phyloP scores from a whole-genome alignment of 257 asterid species.

The Sherardia arvensis region DNA sequence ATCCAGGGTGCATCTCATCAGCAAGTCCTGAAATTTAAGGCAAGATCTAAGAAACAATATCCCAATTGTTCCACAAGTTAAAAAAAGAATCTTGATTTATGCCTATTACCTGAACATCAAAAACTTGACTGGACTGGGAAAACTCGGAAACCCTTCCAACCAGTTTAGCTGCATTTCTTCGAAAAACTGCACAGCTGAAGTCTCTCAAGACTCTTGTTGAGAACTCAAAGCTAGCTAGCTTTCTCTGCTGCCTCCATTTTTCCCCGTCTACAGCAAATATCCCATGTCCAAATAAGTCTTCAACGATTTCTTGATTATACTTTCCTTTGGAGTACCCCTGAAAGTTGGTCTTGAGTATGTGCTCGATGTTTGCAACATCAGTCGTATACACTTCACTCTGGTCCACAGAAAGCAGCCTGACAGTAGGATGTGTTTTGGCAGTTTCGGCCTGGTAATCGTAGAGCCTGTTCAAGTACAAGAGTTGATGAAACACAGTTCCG shows the following conservation, averaged over 20 bases:
- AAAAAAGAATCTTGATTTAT: background rate
- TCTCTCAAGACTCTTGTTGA: conserved; percentile 62
- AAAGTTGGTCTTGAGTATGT: conserved; percentile 52
- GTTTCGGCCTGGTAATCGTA: conserved; percentile 37
- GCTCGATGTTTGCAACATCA: conserved; percentile 41
- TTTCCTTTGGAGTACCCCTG: conserved; percentile 40
- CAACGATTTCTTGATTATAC: conserved; percentile 32
- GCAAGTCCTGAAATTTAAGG: conserved; percentile 35
- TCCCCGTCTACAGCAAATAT: conserved; percentile 65
- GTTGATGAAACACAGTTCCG: conserved; percentile 59
- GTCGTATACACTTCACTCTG: conserved; percentile 56
- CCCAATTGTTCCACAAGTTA: background rate
- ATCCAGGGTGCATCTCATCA: conserved; percentile 64
- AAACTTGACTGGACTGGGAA: conserved; percentile 22
- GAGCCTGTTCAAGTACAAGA: conserved; percentile 41
- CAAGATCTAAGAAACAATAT: no score
- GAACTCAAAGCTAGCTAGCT: conserved; percentile 63
- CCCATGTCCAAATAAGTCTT: conserved; percentile 58
- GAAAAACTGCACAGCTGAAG: conserved; percentile 53
- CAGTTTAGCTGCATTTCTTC: conserved; percentile 43
- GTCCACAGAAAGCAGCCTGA: conserved; percentile 37
- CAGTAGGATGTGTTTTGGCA: conserved; percentile 32
- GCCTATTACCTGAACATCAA: conserved; percentile 52
- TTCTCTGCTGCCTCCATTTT: conserved; percentile 69
- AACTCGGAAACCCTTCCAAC: conserved; percentile 23